Evolutionary conservation across 106 monocot genomes (phyloP).

Genomic region (Phalaenopsis equestris): DNA sequence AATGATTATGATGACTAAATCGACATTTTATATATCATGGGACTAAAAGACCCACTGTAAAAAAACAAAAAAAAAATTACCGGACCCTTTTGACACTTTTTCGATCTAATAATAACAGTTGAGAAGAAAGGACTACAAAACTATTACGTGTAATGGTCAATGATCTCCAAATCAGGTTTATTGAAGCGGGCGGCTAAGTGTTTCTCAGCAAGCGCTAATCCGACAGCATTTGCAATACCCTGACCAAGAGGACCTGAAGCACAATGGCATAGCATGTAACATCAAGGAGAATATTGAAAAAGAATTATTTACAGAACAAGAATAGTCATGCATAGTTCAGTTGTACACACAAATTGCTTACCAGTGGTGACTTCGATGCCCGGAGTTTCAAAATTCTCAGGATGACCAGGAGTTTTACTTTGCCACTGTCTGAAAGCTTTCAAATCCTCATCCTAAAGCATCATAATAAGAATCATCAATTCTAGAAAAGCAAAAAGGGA

Average conservation of each 20-base stretch:
- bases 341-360: slow-evolving; percentile 7
- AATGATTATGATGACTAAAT: too few species aligned
- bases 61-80: too few species aligned
- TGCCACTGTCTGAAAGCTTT: slow-evolving; percentile 87
- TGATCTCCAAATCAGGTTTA: slow-evolving; percentile 56
- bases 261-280: background rate
- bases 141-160: slow-evolving; percentile 72
- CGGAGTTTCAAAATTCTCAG: slow-evolving; percentile 93
- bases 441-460: slow-evolving; percentile 72
- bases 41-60: too few species aligned
- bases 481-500: background rate
- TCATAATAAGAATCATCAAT: slow-evolving; percentile 1
- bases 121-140: background rate
- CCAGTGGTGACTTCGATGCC: slow-evolving; percentile 97
- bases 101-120: background rate
- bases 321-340: background rate
- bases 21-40: too few species aligned
- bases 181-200: slow-evolving; percentile 73
- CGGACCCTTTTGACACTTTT: too few species aligned
- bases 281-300: background rate
- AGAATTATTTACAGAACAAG: background rate
- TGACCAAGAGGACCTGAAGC: slow-evolving; percentile 64
- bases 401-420: slow-evolving; percentile 92
- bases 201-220: slow-evolving; percentile 62
- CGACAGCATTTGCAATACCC: slow-evolving; percentile 66